These are phyloP conservation scores for Nannizziopsis arthrosporioides DNA, from an alignment of 2,329 filamentous ascomycete species.

Conservation along the genomic window DNA sequence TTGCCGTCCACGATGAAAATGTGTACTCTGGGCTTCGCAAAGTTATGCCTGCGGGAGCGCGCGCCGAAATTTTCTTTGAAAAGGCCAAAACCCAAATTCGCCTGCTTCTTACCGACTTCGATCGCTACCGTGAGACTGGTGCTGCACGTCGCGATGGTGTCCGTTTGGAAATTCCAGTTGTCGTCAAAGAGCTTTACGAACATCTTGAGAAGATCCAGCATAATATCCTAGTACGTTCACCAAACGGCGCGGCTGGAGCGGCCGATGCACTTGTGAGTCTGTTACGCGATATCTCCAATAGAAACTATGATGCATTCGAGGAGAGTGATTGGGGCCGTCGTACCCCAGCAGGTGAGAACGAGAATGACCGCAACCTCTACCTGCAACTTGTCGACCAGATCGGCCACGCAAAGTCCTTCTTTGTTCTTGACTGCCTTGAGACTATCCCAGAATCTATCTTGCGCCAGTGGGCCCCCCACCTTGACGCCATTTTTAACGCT, in stretches of 20 bases:
- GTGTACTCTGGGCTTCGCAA: conserved; percentile 33
- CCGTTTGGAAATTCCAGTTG: conserved; percentile 22
- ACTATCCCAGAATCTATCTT: conserved; percentile 24
- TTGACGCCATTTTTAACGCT: conserved; percentile 28
- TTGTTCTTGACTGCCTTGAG: conserved; percentile 32
- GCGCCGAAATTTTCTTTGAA: conserved; percentile 35
- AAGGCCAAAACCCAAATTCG: conserved; percentile 30
- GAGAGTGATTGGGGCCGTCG: conserved; percentile 26
- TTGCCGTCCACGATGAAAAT: conserved; percentile 35
- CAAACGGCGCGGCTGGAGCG: conserved; percentile 29
- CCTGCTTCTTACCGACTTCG: conserved; percentile 29
- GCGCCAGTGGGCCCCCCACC: conserved; percentile 21
- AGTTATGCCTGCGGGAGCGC: conserved; percentile 32
- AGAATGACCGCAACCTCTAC: conserved; percentile 34
- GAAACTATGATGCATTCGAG: conserved; percentile 32
- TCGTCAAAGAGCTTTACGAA: conserved; percentile 24
- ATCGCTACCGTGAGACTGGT: conserved; percentile 29
- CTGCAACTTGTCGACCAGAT: conserved; percentile 28
- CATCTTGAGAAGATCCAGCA: conserved; percentile 23
- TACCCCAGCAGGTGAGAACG: conserved; percentile 27
- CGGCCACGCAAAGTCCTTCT: conserved; percentile 16
- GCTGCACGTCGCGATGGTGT: conserved; percentile 18
- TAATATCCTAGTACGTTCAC: conserved; percentile 26
- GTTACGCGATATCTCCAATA: conserved; percentile 28
- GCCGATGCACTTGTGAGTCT: conserved; percentile 29